A percentile compares a stretch with the other conserved stretches of the same genome.
Conservation (phyloP, 495 filamentous ascomycete genomes). For the Tuber brumale region DNA sequence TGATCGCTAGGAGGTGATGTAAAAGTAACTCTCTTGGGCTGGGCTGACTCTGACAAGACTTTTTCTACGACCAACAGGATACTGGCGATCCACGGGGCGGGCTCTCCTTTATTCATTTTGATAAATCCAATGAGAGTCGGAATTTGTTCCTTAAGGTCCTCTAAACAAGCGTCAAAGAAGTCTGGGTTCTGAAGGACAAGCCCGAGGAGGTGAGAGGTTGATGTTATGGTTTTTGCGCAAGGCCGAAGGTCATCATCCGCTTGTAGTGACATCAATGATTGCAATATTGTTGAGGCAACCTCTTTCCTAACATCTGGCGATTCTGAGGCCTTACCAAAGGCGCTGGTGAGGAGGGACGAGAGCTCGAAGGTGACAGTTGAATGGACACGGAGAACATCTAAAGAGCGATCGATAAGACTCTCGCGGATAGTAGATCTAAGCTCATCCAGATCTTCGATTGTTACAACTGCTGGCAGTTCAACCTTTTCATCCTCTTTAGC, state of each 20-base stretch:
- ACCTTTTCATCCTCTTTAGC: constrained; percentile 34
- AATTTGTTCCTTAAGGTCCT: constrained; percentile 73
- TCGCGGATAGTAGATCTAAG: constrained; percentile 65
- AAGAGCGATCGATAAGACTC: constrained; percentile 76
- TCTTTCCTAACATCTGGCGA: constrained; percentile 61
- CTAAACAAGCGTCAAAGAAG: constrained; percentile 72
- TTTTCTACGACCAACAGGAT: constrained; percentile 86
- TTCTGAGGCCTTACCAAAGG: constrained; percentile 62
- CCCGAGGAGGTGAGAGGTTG: constrained; percentile 87
- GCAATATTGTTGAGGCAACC: constrained; percentile 73
- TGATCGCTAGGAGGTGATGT: constrained; percentile 55
- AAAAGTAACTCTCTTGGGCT: constrained; percentile 70
- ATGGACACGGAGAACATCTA: constrained; percentile 83
- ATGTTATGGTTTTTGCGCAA: constrained; percentile 75
- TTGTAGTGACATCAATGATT: constrained; percentile 77
- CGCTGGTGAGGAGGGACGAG: constrained; percentile 72
- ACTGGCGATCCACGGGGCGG: constrained; percentile 85
- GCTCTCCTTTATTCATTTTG: constrained; percentile 65
- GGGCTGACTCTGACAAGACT: constrained; percentile 76
- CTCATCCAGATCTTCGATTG: constrained; percentile 75
- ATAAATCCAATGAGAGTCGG: constrained; percentile 70
- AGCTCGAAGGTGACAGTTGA: constrained; percentile 87
- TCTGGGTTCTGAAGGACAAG: constrained; percentile 72
- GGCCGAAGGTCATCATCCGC: constrained; percentile 59
- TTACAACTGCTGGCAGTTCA: constrained; percentile 46